Evolutionary conservation across 257 asterid species (phyloP).

Genomic region (Solanum lycopersicoides): DNA sequence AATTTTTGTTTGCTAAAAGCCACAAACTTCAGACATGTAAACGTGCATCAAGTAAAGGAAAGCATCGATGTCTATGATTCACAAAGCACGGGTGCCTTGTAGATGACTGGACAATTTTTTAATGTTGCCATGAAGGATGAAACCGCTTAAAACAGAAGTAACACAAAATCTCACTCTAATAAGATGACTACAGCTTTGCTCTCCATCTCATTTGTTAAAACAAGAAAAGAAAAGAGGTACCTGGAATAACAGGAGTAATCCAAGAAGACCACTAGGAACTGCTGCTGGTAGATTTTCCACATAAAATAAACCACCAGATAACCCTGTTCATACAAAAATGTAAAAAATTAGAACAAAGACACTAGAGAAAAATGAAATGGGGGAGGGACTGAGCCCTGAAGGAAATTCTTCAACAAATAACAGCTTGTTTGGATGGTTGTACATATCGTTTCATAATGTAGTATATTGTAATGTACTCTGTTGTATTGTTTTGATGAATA

Average conservation of each 20-base stretch:
- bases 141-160: not conserved
- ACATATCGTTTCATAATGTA: not conserved
- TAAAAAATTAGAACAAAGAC: not conserved
- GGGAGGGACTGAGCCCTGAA: not conserved
- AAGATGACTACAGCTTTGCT: not conserved
- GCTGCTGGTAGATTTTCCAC: slow-evolving; percentile 68
- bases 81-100: not conserved
- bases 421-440: not conserved
- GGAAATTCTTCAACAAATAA: not conserved
- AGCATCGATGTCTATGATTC: not conserved
- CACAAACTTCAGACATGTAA: not conserved
- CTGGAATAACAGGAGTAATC: slow-evolving; percentile 86
- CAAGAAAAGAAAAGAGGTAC: slow-evolving; percentile 10
- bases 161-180: not conserved
- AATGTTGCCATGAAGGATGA: not conserved
- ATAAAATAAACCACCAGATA: slow-evolving; percentile 57
- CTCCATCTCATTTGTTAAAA: not conserved
- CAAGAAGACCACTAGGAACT: slow-evolving; percentile 78
- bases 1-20: not conserved
- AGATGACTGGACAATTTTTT: not conserved
- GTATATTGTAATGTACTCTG: not conserved
- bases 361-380: not conserved
- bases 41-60: not conserved
- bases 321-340: slow-evolving; percentile 37
- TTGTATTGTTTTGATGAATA: not conserved